These are phyloP conservation scores for Citrullus amarus DNA, from an alignment of 306 rosid species.

Conservation along the genomic window DNA sequence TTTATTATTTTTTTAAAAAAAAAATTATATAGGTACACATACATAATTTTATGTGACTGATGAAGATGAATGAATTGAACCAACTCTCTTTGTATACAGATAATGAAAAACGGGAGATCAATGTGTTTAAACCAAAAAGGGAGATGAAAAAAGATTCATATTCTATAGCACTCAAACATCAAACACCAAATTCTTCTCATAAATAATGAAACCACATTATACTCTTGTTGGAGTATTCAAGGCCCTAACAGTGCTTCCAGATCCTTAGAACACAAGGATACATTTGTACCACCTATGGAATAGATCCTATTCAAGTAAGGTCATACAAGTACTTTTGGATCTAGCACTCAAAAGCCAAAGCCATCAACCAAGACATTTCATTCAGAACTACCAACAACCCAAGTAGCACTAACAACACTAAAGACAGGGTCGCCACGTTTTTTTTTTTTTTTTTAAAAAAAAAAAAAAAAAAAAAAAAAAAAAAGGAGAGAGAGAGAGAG, in stretches of 20 bases:
- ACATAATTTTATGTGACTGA: too few species aligned
- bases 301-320: too few species aligned
- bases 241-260: not conserved
- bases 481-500: not conserved
- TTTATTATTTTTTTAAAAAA: too few species aligned
- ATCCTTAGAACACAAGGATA: too few species aligned
- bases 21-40: too few species aligned
- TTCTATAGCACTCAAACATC: not conserved
- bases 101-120: not conserved
- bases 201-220: slow-evolving; percentile 8
- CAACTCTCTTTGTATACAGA: not conserved
- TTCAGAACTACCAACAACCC: slow-evolving; percentile 2
- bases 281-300: too few species aligned
- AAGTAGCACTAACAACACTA: slow-evolving; percentile 7
- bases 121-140: not conserved
- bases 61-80: not conserved
- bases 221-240: not conserved
- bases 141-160: not conserved
- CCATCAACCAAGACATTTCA: slow-evolving; percentile 5
- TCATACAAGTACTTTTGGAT: not conserved
- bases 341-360: not conserved
- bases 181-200: slow-evolving; percentile 3
- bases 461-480: too few species aligned
- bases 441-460: not conserved
- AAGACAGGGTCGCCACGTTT: slow-evolving; percentile 3